A percentile compares a stretch with the other conserved stretches of the same genome.
These are phyloP conservation scores for Pseudocercospora cruenta DNA, from an alignment of 2,329 filamentous ascomycete species.

Conservation along the genomic window DNA sequence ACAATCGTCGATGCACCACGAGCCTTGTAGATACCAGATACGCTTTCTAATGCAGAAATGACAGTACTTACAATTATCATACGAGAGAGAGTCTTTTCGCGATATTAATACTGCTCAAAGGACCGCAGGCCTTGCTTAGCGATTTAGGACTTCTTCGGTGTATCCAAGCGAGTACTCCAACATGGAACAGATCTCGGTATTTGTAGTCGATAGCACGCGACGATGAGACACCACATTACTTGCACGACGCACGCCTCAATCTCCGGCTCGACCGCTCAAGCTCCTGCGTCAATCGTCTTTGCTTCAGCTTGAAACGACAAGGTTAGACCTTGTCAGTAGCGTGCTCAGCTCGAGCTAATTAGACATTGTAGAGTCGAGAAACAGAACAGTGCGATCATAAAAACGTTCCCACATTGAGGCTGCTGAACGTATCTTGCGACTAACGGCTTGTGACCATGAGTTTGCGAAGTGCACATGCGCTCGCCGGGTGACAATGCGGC, in stretches of 20 bases:
- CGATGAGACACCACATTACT: constrained; percentile 5
- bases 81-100: neutral
- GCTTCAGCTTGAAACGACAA: constrained; percentile 9
- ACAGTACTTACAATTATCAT: neutral
- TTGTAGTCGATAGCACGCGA: neutral
- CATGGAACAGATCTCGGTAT: neutral
- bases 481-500: neutral
- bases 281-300: neutral
- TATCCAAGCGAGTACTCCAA: neutral
- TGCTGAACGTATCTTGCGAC: neutral
- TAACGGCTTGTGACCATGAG: neutral
- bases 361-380: neutral
- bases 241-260: neutral
- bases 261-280: constrained; percentile 1
- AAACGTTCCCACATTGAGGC: neutral
- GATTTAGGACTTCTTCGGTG: neutral
- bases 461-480: neutral
- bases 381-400: neutral
- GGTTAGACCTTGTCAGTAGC: constrained; percentile 7
- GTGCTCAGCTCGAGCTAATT: constrained; percentile 6
- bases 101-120: neutral
- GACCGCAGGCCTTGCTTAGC: neutral
- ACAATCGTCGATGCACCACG: neutral
- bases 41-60: neutral
- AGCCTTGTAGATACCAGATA: neutral